Conservation (phyloP, 306 rosid species). For the Vachellia collinsii region DNA sequence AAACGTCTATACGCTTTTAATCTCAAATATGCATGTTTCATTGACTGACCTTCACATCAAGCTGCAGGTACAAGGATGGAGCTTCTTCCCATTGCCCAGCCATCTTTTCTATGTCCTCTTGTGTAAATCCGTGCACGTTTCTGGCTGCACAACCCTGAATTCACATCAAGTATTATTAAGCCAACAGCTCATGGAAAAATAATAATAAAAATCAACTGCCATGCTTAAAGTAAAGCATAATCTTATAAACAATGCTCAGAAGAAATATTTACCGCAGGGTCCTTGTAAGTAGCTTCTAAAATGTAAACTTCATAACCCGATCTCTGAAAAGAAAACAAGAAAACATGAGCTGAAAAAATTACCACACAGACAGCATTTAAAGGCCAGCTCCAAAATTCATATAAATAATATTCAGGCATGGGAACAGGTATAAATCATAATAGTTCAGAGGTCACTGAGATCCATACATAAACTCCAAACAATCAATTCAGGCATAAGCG, state of each 20-base stretch:
- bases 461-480: slow-evolving; percentile 32
- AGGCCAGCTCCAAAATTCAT: slow-evolving; percentile 27
- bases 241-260: slow-evolving; percentile 23
- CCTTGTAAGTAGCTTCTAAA: slow-evolving; percentile 93
- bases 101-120: slow-evolving; percentile 77
- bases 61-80: slow-evolving; percentile 77
- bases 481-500: slow-evolving; percentile 26
- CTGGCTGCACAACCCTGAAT: slow-evolving; percentile 96
- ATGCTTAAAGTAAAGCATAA: slow-evolving; percentile 24
- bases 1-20: slow-evolving; percentile 29
- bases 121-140: slow-evolving; percentile 87
- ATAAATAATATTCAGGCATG: slow-evolving; percentile 14
- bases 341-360: slow-evolving; percentile 44
- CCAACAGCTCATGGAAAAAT: slow-evolving; percentile 5
- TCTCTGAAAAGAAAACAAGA: slow-evolving; percentile 67
- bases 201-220: neutral
- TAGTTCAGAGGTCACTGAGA: slow-evolving; percentile 31
- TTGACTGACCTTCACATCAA: slow-evolving; percentile 68
- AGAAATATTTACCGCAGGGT: slow-evolving; percentile 71
- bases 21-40: slow-evolving; percentile 15
- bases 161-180: slow-evolving; percentile 37
- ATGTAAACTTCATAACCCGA: slow-evolving; percentile 94
- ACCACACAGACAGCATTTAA: slow-evolving; percentile 30
- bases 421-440: slow-evolving; percentile 18
- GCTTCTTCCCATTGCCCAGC: slow-evolving; percentile 91